phyloP scores from a whole-genome alignment of 2,329 filamentous ascomycete species.

The Periconia macrospinosa region DNA sequence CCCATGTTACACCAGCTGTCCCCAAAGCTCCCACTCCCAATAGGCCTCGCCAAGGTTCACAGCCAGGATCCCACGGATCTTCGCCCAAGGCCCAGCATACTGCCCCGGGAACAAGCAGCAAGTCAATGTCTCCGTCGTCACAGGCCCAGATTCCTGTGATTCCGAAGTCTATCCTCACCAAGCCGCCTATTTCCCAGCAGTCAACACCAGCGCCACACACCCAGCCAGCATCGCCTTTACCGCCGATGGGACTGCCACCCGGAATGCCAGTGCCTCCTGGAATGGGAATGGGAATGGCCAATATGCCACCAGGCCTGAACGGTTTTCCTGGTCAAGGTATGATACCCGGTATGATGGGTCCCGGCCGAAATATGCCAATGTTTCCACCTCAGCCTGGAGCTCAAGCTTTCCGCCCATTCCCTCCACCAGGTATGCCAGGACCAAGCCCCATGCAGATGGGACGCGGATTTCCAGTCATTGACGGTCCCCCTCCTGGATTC shows the following conservation, averaged over 20 bases:
- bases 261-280: conserved; percentile 61
- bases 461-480: conserved; percentile 56
- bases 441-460: conserved; percentile 59
- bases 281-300: conserved; percentile 50
- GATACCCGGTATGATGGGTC: conserved; percentile 55
- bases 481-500: conserved; percentile 52
- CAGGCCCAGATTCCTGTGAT: conserved; percentile 68
- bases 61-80: conserved; percentile 71
- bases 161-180: conserved; percentile 65
- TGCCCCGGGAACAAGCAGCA: conserved; percentile 51
- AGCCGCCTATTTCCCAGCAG: conserved; percentile 55
- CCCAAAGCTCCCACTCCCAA: conserved; percentile 82
- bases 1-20: conserved; percentile 79
- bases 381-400: conserved; percentile 56
- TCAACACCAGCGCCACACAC: conserved; percentile 54
- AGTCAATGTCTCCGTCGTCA: conserved; percentile 61
- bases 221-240: conserved; percentile 64
- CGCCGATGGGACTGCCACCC: conserved; percentile 61
- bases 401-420: conserved; percentile 57
- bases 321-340: conserved; percentile 56
- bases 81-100: conserved; percentile 70
- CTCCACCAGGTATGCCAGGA: conserved; percentile 63
- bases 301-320: conserved; percentile 53
- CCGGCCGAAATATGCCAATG: conserved; percentile 59
- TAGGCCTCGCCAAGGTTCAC: conserved; percentile 74